Conservation (phyloP, 139 green algal genomes). For the Chlorella ohadii region DNA sequence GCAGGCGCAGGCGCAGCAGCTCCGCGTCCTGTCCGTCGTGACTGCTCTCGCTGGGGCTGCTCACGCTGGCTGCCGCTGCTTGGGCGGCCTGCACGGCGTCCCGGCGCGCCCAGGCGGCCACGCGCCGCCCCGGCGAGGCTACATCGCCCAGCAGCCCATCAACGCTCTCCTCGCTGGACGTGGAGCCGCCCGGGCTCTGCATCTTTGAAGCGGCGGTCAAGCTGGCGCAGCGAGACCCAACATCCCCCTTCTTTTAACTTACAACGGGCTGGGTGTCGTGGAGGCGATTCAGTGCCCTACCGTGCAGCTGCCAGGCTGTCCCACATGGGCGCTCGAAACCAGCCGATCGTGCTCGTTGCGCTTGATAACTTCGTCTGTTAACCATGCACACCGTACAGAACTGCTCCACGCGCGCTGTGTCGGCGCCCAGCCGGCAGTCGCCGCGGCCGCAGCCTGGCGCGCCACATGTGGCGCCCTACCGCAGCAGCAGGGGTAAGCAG, state of each 20-base stretch:
- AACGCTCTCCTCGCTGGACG: conserved; percentile 5
- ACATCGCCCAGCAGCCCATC: not conserved
- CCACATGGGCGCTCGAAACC: no score
- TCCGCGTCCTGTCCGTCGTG: not conserved
- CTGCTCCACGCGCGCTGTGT: not conserved
- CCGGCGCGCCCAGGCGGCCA: conserved; percentile 1
- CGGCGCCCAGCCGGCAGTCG: not conserved
- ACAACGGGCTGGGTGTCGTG: no score
- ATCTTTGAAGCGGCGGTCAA: not conserved
- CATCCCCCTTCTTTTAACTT: no score
- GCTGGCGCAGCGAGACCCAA: no score
- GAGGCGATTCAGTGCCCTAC: no score
- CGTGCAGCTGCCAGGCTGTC: no score
- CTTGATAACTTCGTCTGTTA: no score
- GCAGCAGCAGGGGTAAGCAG: no score
- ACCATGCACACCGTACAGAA: no score
- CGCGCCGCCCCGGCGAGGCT: not conserved
- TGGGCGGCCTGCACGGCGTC: not conserved
- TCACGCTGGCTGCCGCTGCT: not conserved
- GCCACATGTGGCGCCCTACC: no score
- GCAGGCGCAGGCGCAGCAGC: conserved; percentile 20
- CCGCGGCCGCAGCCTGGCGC: not conserved
- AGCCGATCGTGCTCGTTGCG: no score
- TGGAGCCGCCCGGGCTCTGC: no score
- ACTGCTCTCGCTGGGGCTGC: conserved; percentile 10